Conservation (phyloP, 768 basidiomycete genomes). For the Atractiella rhizophila region DNA sequence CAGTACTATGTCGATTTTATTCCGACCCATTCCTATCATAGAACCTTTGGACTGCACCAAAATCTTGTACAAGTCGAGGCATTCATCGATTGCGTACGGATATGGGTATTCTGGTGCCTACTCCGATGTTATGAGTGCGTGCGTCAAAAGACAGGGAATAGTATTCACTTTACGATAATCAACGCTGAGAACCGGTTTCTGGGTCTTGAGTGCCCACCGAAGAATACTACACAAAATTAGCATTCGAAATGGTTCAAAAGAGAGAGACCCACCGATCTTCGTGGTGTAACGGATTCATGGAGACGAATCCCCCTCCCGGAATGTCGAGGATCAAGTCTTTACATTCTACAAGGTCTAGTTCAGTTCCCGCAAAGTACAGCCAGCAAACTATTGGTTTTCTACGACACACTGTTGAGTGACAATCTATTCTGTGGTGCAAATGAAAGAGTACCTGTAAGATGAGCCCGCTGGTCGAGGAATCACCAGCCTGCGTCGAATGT, state of each 20-base stretch:
- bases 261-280: too few species aligned
- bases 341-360: slow-evolving; percentile 34
- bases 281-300: slow-evolving; percentile 87
- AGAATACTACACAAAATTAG: too few species aligned
- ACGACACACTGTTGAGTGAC: background rate
- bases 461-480: slow-evolving; percentile 57
- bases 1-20: slow-evolving; percentile 46
- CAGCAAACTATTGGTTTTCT: slow-evolving; percentile 57
- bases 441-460: slow-evolving; percentile 25
- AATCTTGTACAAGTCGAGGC: slow-evolving; percentile 64
- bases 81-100: slow-evolving; percentile 85
- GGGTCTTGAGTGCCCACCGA: slow-evolving; percentile 54
- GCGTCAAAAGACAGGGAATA: background rate
- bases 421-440: background rate
- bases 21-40: slow-evolving; percentile 47
- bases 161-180: slow-evolving; percentile 82
- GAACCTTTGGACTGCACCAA: slow-evolving; percentile 55
- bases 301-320: slow-evolving; percentile 89
- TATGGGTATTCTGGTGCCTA: slow-evolving; percentile 47
- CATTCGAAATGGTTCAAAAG: too few species aligned
- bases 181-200: slow-evolving; percentile 54
- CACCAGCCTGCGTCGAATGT: slow-evolving; percentile 46
- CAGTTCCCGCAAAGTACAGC: slow-evolving; percentile 53
- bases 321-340: slow-evolving; percentile 73
- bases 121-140: background rate